Evolutionary conservation across 139 green algal genomes (phyloP).

Genomic region (Coccomyxa sp.): DNA sequence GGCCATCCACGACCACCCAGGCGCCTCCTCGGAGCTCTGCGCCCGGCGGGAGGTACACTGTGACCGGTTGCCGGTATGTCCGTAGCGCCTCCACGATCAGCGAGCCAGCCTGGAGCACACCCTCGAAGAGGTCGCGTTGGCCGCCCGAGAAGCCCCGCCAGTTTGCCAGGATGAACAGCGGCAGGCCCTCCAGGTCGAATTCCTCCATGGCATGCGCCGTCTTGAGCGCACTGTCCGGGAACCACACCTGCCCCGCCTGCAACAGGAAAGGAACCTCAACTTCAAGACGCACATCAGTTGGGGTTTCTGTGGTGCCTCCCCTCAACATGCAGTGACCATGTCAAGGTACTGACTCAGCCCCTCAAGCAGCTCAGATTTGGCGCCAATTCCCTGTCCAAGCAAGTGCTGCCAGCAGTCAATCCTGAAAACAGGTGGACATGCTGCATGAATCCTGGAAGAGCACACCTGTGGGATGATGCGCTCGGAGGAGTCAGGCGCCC

Average conservation of each 20-base stretch:
- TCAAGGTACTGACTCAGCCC: no score
- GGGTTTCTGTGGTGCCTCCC: no score
- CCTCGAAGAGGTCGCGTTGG: slow-evolving; percentile 96
- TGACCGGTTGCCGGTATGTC: slow-evolving; percentile 85
- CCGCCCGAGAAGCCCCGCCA: slow-evolving; percentile 98
- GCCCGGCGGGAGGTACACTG: slow-evolving; percentile 92
- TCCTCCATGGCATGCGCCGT: slow-evolving; percentile 97
- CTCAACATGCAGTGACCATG: no score
- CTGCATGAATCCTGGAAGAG: no score
- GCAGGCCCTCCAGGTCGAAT: slow-evolving; percentile 92
- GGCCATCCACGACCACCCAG: slow-evolving; percentile 96
- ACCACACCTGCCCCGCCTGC: slow-evolving; percentile 85
- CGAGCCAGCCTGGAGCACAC: slow-evolving; percentile 92
- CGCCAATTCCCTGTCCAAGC: no score
- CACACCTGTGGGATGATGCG: slow-evolving; percentile 71
- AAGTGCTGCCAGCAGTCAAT: no score
- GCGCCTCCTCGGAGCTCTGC: slow-evolving; percentile 95
- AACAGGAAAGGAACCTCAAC: no score
- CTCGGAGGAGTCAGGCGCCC: slow-evolving; percentile 71
- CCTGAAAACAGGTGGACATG: no score
- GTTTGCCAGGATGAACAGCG: slow-evolving; percentile 97
- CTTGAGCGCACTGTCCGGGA: slow-evolving; percentile 94
- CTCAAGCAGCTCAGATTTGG: no score
- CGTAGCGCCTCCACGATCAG: slow-evolving; percentile 94
- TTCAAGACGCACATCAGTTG: no score